phyloP scores from a whole-genome alignment of 2,329 filamentous ascomycete genomes.

The Xylariales sp. region DNA sequence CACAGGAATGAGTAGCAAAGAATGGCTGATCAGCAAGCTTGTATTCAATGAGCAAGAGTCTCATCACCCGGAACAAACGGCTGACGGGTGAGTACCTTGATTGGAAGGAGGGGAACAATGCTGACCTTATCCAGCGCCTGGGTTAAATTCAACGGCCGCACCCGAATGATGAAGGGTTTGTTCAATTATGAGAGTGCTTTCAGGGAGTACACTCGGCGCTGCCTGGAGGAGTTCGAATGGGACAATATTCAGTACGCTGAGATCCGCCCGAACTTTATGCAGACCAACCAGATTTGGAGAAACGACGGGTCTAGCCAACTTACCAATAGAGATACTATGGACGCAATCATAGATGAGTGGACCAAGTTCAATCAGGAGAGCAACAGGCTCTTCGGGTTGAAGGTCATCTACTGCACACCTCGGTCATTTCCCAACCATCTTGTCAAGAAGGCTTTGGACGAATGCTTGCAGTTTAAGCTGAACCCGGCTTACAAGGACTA shows the following conservation, averaged over 20 bases:
- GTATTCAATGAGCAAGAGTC: slow-evolving; percentile 57
- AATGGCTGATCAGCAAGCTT: slow-evolving; percentile 60
- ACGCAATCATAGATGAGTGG: slow-evolving; percentile 44
- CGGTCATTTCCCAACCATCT: slow-evolving; percentile 43
- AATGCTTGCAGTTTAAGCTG: slow-evolving; percentile 53
- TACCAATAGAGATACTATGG: slow-evolving; percentile 46
- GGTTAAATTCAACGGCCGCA: slow-evolving; percentile 58
- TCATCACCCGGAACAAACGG: slow-evolving; percentile 45
- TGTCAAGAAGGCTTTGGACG: slow-evolving; percentile 43
- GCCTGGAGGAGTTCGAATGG: slow-evolving; percentile 49
- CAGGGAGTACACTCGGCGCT: slow-evolving; percentile 47
- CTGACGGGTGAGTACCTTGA: slow-evolving; percentile 41
- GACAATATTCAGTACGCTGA: slow-evolving; percentile 59
- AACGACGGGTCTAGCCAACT: slow-evolving; percentile 42
- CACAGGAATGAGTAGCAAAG: slow-evolving; percentile 10
- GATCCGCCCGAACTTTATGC: slow-evolving; percentile 55
- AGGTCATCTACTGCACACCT: slow-evolving; percentile 58
- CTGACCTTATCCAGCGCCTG: slow-evolving; percentile 38
- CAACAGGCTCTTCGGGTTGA: slow-evolving; percentile 36
- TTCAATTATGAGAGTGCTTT: slow-evolving; percentile 55
- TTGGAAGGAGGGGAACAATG: background rate
- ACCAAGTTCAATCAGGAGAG: slow-evolving; percentile 30
- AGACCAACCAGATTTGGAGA: slow-evolving; percentile 45
- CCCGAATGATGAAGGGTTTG: slow-evolving; percentile 57
- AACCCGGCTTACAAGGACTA: slow-evolving; percentile 39